A percentile compares a stretch with the other conserved stretches of the same genome.
phyloP scores from a whole-genome alignment of 495 filamentous ascomycete species.

The Aspergillus indologenus region DNA sequence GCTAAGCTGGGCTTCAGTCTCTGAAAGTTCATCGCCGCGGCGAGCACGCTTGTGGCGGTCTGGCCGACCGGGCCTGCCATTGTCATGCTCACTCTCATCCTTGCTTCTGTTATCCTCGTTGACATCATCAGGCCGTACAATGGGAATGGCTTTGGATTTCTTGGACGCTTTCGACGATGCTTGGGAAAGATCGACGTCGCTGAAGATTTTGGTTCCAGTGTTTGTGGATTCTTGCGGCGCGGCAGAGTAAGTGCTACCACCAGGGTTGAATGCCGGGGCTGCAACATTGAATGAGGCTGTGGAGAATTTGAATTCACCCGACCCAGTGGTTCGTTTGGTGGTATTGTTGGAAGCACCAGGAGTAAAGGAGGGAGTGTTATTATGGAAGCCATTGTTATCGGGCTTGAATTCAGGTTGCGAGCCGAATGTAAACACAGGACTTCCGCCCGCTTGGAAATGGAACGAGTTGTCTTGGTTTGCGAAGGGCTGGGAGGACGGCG shows the following conservation, averaged over 20 bases:
- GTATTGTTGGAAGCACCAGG: slow-evolving; percentile 46
- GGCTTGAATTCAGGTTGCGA: slow-evolving; percentile 29
- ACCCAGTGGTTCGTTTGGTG: slow-evolving; percentile 18
- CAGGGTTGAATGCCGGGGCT: slow-evolving; percentile 75
- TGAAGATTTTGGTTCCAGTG: slow-evolving; percentile 62
- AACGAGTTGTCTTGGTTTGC: slow-evolving; percentile 54
- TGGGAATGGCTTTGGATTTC: slow-evolving; percentile 78
- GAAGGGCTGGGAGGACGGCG: slow-evolving; percentile 58
- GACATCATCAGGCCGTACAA: slow-evolving; percentile 61
- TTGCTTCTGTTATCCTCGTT: slow-evolving; percentile 36
- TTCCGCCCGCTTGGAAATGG: slow-evolving; percentile 43
- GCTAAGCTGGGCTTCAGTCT: slow-evolving; percentile 70
- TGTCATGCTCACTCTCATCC: slow-evolving; percentile 40
- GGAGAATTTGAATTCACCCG: slow-evolving; percentile 72
- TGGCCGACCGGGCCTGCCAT: slow-evolving; percentile 33
- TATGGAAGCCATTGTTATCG: slow-evolving; percentile 52
- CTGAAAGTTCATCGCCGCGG: slow-evolving; percentile 54
- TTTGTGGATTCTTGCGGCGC: slow-evolving; percentile 24
- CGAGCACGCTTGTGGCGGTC: slow-evolving; percentile 72
- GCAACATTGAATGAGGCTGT: slow-evolving; percentile 73
- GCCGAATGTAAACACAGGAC: slow-evolving; percentile 30
- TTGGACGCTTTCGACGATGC: slow-evolving; percentile 58
- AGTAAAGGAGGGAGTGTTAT: slow-evolving; percentile 66
- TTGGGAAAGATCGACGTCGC: slow-evolving; percentile 66
- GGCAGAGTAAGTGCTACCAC: slow-evolving; percentile 28